Evolutionary conservation across 2,329 filamentous ascomycete genomes (phyloP), one percentile per base, ranked within the genome.

Genomic region (Colletotrichum plurivorum): DNA sequence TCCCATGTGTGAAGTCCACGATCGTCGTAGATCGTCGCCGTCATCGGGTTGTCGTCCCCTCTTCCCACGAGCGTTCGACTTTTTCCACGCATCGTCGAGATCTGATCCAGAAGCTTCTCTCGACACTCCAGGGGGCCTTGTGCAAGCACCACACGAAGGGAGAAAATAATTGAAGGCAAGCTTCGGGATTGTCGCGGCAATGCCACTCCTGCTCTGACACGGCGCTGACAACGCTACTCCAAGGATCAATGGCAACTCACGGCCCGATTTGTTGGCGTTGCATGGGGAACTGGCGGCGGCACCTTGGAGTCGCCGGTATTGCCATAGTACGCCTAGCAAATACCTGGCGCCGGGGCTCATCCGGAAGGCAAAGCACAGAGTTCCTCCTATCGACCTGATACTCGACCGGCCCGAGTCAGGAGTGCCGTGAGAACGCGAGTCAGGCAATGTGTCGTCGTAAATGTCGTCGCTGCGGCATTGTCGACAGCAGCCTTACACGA

Each of bases 1-100:
- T 69, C 63, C 51, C 67, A 69, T 56, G 43, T 65, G 36, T 36
- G 31, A 45, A 25, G 45, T 8, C 25, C 13, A 46, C n/a, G 62
- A 69, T 61, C 62, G 45, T 60, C 67, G 52, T 41, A 39, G 55
- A 69, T 69, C 67, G 64, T 56, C 62, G 45, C 36, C 45, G 51
- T 52, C 56, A 61, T 67, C 22, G 18, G 55, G 13, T 39, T 46
- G 25, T 67, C 63, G 62, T 57, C 45, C 62, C n/a, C 39, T 54
- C 56, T 54, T 52, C 55, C 62, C 56, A 67, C 62, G 63, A 67
- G 39, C 13, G 41, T 9, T 41, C 51, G 18, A 56, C 43, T 39
- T 46, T 39, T 52, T 56, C 62, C 15, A 43, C 66, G 51, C 55
- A 52, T 67, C 60, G 60, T 27, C 45, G 31, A 49, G 43, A 54